A percentile compares a stretch with the other conserved stretches of the same genome.
phyloP scores from a whole-genome alignment of 371 early-diverging fungal species.

The Rhizopus arrhizus region DNA sequence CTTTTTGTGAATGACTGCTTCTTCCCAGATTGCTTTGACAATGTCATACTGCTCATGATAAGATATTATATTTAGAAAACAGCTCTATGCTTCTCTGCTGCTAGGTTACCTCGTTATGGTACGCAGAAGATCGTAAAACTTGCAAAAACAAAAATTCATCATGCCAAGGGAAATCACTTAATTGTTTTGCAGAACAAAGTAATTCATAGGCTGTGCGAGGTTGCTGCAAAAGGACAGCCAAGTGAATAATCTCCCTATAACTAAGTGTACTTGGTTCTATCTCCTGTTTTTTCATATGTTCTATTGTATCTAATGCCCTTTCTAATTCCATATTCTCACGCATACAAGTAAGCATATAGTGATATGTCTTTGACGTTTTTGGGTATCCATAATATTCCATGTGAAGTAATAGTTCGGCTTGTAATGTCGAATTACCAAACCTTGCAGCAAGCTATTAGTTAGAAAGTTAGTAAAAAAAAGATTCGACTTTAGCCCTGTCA shows the following conservation, averaged over 20 bases:
- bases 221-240: conserved; percentile 25
- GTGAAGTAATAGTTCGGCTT: conserved; percentile 28
- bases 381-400: conserved; percentile 28
- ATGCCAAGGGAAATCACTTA: conserved; percentile 32
- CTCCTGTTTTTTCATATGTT: conserved; percentile 30
- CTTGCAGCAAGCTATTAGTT: conserved; percentile 28
- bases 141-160: conserved; percentile 33
- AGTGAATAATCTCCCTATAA: conserved; percentile 23
- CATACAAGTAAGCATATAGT: conserved; percentile 32
- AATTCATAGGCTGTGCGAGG: conserved; percentile 38
- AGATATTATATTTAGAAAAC: background rate
- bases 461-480: background rate
- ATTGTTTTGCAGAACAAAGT: conserved; percentile 43
- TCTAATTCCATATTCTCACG: conserved; percentile 44
- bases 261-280: conserved; percentile 17
- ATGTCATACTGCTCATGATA: conserved; percentile 39
- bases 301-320: conserved; percentile 42
- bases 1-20: conserved; percentile 38
- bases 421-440: conserved; percentile 22
- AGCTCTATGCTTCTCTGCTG: background rate
- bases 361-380: conserved; percentile 24
- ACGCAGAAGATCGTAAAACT: conserved; percentile 51
- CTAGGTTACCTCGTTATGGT: conserved; percentile 46
- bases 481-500: background rate
- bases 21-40: conserved; percentile 47